phyloP scores from a whole-genome alignment of 2,329 filamentous ascomycete genomes.

The Macrophomina tecta region DNA sequence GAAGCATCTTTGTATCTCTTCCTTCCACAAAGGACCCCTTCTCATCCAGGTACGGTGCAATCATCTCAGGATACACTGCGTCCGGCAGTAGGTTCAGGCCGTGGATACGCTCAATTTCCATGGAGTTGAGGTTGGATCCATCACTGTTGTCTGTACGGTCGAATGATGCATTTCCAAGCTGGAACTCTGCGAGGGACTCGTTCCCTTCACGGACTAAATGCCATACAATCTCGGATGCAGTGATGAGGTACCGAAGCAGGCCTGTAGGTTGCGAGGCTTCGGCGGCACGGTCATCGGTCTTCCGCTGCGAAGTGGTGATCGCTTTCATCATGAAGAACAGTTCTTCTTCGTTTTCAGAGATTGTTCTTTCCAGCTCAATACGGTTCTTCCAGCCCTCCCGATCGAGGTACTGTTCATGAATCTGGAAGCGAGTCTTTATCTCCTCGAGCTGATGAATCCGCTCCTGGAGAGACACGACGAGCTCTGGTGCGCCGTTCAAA shows the following conservation, averaged over 20 bases:
- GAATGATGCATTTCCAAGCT: conserved; percentile 88
- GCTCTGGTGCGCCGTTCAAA: conserved; percentile 87
- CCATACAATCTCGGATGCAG: conserved; percentile 96
- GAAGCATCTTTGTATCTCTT: conserved; percentile 81
- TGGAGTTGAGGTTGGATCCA: conserved; percentile 90
- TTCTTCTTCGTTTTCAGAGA: conserved; percentile 91
- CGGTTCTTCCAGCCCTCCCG: conserved; percentile 90
- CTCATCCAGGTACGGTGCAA: conserved; percentile 81
- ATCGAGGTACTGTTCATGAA: conserved; percentile 86
- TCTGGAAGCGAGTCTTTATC: conserved; percentile 95
- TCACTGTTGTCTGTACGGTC: conserved; percentile 97
- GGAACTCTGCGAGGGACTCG: conserved; percentile 89
- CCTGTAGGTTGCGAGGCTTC: conserved; percentile 73
- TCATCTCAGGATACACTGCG: conserved; percentile 94
- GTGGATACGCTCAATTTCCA: conserved; percentile 85
- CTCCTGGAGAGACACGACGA: conserved; percentile 89
- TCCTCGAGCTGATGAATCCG: conserved; percentile 93
- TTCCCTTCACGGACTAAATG: conserved; percentile 88
- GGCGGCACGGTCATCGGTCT: conserved; percentile 70
- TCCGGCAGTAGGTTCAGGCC: conserved; percentile 89
- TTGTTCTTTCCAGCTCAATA: conserved; percentile 84
- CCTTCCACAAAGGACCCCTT: conserved; percentile 58
- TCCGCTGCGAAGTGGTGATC: conserved; percentile 93
- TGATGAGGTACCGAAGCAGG: conserved; percentile 88
- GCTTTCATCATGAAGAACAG: conserved; percentile 99